Conservation (phyloP, 2,329 filamentous ascomycete genomes). For the Knufia fluminis region DNA sequence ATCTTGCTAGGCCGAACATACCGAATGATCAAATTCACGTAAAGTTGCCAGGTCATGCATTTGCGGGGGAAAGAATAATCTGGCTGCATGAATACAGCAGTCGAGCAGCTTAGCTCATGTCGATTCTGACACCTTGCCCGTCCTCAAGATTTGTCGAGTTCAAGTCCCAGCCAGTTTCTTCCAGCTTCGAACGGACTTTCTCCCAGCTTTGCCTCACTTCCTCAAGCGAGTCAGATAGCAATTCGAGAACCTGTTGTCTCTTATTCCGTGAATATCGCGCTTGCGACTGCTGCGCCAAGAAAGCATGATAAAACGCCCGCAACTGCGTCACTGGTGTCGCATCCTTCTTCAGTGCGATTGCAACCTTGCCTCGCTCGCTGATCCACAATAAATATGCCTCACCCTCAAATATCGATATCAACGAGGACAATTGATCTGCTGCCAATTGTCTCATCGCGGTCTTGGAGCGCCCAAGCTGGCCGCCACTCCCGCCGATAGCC, state of each 20-base stretch:
- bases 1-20: no score
- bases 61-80: no score
- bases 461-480: background rate
- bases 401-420: conserved; percentile 38
- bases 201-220: conserved; percentile 13
- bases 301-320: conserved; percentile 54
- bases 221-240: conserved; percentile 12
- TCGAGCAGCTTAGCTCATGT: background rate
- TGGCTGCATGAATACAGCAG: no score
- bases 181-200: conserved; percentile 9
- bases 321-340: conserved; percentile 44
- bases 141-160: conserved; percentile 14
- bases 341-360: conserved; percentile 56
- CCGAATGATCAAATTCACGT: no score
- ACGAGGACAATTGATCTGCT: background rate
- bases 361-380: conserved; percentile 34
- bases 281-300: conserved; percentile 23
- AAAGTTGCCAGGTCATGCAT: no score
- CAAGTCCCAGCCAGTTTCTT: conserved; percentile 19
- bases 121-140: conserved; percentile 8
- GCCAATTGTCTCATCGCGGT: background rate
- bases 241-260: background rate
- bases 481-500: background rate
- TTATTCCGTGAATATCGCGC: background rate
- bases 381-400: conserved; percentile 56